These are phyloP conservation scores for Gossypium trilobum DNA, from an alignment of 441 rosid genomes.

Conservation along the genomic window DNA sequence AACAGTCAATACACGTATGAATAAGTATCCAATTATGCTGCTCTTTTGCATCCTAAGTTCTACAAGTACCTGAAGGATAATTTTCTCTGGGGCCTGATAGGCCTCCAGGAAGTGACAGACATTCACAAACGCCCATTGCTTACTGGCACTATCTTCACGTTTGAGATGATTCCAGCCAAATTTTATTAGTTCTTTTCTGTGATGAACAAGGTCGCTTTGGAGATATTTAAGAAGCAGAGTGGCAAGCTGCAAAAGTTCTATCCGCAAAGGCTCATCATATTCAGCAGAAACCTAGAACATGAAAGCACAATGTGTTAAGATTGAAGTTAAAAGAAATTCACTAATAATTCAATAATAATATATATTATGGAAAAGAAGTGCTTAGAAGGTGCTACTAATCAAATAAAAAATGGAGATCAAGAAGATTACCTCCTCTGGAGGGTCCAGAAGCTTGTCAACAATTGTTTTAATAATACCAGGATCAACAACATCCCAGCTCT, in stretches of 20 bases:
- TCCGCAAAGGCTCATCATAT: constrained; percentile 95
- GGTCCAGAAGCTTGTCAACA: constrained; percentile 98
- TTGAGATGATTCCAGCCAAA: constrained; percentile 99
- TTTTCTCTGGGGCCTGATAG: constrained; percentile 98
- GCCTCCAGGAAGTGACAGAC: constrained; percentile 99
- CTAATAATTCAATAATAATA: constrained; percentile 11
- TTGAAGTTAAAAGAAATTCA: background rate
- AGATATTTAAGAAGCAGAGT: constrained; percentile 95
- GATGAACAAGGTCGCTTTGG: constrained; percentile 88
- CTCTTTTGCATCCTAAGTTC: background rate
- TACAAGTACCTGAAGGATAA: constrained; percentile 80
- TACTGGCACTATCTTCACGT: constrained; percentile 99
- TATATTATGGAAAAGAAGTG: background rate
- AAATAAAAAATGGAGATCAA: background rate
- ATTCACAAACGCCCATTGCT: constrained; percentile 99
- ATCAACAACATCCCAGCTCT: constrained; percentile 96
- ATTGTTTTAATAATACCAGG: constrained; percentile 71
- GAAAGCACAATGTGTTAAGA: constrained; percentile 9
- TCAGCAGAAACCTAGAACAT: constrained; percentile 84
- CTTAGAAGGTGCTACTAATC: constrained; percentile 6
- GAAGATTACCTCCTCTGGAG: constrained; percentile 82
- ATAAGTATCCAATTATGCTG: background rate
- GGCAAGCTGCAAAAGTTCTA: constrained; percentile 96
- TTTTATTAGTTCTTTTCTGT: constrained; percentile 95
- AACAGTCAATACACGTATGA: background rate